These are phyloP conservation scores for Starmerella cellae DNA, from an alignment of 805 yeast species.

Conservation along the genomic window DNA sequence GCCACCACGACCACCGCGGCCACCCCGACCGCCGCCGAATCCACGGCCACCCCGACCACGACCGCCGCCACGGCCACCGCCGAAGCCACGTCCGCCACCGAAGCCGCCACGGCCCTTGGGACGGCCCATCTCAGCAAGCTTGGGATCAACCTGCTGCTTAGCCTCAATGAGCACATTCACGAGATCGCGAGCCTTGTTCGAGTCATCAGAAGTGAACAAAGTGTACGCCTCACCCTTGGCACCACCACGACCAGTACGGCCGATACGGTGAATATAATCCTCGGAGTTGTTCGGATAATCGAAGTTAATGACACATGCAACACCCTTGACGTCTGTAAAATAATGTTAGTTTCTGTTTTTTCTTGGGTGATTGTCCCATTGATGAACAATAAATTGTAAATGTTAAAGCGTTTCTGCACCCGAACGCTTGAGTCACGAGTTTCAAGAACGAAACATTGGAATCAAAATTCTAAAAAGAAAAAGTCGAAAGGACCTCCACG, in stretches of 20 bases:
- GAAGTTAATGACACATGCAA: slow-evolving; percentile 80
- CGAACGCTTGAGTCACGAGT: too few species aligned
- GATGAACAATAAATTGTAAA: too few species aligned
- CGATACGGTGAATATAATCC: slow-evolving; percentile 97
- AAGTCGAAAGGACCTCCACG: not conserved
- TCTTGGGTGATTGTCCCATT: too few species aligned
- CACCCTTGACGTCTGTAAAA: slow-evolving; percentile 78
- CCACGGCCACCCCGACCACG: slow-evolving; percentile 23
- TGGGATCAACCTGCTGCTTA: slow-evolving; percentile 76
- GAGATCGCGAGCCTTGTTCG: slow-evolving; percentile 79
- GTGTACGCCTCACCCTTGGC: slow-evolving; percentile 90
- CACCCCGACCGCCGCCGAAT: slow-evolving; percentile 14
- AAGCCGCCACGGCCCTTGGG: slow-evolving; percentile 56
- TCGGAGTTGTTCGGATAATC: slow-evolving; percentile 98
- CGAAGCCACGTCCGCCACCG: slow-evolving; percentile 42
- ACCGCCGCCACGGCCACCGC: slow-evolving; percentile 30
- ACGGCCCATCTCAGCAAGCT: slow-evolving; percentile 60
- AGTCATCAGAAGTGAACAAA: slow-evolving; percentile 77
- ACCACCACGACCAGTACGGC: slow-evolving; percentile 99
- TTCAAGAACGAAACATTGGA: slow-evolving; percentile 7
- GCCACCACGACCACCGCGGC: slow-evolving; percentile 11
- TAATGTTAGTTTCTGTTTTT: slow-evolving; percentile 26
- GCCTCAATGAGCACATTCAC: slow-evolving; percentile 90
- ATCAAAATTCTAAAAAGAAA: not conserved
- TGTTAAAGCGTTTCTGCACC: too few species aligned